Percentiles rank a stretch among this genome's conserved stretches.
Conservation (phyloP, 805 yeast genomes). For the Lipomyces lipofer region DNA sequence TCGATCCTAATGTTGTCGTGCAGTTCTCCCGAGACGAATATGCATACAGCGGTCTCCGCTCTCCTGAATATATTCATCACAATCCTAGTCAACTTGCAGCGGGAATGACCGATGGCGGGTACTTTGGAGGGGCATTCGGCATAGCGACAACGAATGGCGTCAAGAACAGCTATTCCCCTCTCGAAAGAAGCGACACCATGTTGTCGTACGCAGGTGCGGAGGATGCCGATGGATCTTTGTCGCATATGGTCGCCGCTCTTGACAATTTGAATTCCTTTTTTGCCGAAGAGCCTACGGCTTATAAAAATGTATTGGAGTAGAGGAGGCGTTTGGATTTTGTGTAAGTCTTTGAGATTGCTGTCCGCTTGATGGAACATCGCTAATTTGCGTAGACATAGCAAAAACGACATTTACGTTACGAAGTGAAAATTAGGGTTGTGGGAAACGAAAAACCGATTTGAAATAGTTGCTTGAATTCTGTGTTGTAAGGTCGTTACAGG, state of each 20-base stretch:
- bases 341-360: not conserved
- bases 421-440: too few species aligned
- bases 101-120: slow-evolving; percentile 23
- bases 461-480: too few species aligned
- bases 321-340: not conserved
- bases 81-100: slow-evolving; percentile 9
- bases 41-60: slow-evolving; percentile 32
- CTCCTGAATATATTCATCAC: not conserved
- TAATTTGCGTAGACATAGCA: not conserved
- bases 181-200: slow-evolving; percentile 45
- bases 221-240: slow-evolving; percentile 70
- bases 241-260: slow-evolving; percentile 89
- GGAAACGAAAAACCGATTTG: too few species aligned
- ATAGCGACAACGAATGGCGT: slow-evolving; percentile 10
- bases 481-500: too few species aligned
- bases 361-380: too few species aligned
- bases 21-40: slow-evolving; percentile 43
- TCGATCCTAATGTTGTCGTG: slow-evolving; percentile 35
- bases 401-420: too few species aligned
- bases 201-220: slow-evolving; percentile 45
- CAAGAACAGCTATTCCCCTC: slow-evolving; percentile 27
- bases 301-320: slow-evolving; percentile 23
- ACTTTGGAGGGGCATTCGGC: slow-evolving; percentile 25
- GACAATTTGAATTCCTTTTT: slow-evolving; percentile 88
- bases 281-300: slow-evolving; percentile 53